Conservation (phyloP, 2,329 filamentous ascomycete genomes). For the Neonectria faginata region DNA sequence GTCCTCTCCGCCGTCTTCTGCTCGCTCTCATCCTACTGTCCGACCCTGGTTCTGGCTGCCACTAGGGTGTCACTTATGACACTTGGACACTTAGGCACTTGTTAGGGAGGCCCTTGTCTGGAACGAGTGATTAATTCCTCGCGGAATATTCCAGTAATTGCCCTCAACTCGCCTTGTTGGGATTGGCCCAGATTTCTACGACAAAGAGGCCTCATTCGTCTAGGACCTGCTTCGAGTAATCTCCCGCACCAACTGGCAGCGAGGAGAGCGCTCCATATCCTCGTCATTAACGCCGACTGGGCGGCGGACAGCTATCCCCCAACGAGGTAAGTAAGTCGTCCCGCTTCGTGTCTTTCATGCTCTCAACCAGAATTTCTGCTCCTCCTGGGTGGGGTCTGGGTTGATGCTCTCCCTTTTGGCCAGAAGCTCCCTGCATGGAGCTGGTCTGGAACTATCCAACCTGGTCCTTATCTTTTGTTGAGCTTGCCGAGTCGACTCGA, state of each 20-base stretch:
- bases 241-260: slow-evolving; percentile 1
- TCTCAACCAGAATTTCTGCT: not conserved
- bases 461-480: slow-evolving; percentile 29
- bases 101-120: slow-evolving; percentile 15
- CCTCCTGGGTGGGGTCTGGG: slow-evolving; percentile 6
- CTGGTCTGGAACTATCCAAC: slow-evolving; percentile 10
- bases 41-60: slow-evolving; percentile 12
- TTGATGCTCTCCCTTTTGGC: not conserved
- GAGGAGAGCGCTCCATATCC: not conserved
- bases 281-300: not conserved
- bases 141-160: slow-evolving; percentile 23
- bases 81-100: not conserved
- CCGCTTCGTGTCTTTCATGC: not conserved
- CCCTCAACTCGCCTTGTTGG: slow-evolving; percentile 17
- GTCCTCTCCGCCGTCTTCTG: not conserved
- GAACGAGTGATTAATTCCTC: slow-evolving; percentile 23
- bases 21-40: slow-evolving; percentile 7
- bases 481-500: not conserved
- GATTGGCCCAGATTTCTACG: slow-evolving; percentile 15
- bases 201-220: slow-evolving; percentile 11
- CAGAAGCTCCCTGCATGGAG: slow-evolving; percentile 9
- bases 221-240: slow-evolving; percentile 4
- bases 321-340: slow-evolving; percentile 3
- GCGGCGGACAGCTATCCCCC: slow-evolving; percentile 6
- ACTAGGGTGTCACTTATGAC: slow-evolving; percentile 18